Percentiles rank a stretch among this genome's conserved stretches.
phyloP scores from a whole-genome alignment of 2,329 filamentous ascomycete genomes.

The Xylariaceae sp. region DNA sequence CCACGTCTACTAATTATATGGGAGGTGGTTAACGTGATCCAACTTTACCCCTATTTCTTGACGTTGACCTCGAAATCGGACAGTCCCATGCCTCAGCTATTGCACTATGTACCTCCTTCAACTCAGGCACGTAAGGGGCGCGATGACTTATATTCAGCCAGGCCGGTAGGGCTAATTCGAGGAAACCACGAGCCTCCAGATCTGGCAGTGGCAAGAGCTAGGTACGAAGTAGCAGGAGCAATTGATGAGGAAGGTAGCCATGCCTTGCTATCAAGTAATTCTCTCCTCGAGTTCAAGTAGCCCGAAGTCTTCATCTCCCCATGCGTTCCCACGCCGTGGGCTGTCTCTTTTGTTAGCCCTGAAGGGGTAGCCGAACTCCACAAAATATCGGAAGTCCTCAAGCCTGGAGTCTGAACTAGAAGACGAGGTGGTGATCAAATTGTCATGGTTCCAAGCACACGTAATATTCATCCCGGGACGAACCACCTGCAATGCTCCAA shows the following conservation, averaged over 20 bases:
- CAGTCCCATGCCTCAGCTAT: too few relatives aligned
- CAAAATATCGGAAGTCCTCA: not conserved
- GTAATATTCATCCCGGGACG: not conserved
- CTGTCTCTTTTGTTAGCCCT: not conserved
- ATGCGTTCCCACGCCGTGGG: not conserved
- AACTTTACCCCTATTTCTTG: too few relatives aligned
- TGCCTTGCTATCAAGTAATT: not conserved
- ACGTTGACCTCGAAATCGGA: too few relatives aligned
- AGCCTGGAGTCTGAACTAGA: too few relatives aligned
- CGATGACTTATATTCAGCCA: too few relatives aligned
- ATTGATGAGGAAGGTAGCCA: not conserved
- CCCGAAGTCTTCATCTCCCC: not conserved
- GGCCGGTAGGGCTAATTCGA: too few relatives aligned
- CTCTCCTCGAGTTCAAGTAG: not conserved
- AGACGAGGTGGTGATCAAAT: too few relatives aligned
- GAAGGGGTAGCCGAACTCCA: not conserved
- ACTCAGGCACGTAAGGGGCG: too few relatives aligned
- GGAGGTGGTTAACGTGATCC: too few relatives aligned
- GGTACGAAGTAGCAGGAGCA: not conserved
- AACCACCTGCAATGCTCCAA: slow-evolving; percentile 1
- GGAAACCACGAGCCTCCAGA: not conserved
- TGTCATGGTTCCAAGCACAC: not conserved
- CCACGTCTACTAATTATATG: too few relatives aligned
- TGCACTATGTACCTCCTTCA: too few relatives aligned
- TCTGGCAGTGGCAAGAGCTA: not conserved